These are phyloP conservation scores for Funneliformis caledonium DNA, from an alignment of 371 early-diverging fungal genomes.

Conservation along the genomic window DNA sequence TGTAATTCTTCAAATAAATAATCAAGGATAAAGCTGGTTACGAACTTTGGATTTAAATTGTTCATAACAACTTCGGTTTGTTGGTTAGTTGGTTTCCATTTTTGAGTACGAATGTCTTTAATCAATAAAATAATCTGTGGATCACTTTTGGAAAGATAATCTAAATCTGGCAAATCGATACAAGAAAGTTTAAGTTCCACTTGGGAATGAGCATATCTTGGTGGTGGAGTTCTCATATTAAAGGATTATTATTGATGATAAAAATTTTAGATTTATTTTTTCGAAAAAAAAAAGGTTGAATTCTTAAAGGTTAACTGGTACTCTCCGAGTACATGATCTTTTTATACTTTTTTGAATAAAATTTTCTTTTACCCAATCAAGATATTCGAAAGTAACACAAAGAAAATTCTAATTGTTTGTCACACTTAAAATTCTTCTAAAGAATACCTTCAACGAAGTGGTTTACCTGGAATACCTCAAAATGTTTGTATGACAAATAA, in stretches of 20 bases:
- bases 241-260: neutral
- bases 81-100: constrained; percentile 26
- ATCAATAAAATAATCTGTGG: constrained; percentile 48
- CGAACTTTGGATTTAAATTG: constrained; percentile 54
- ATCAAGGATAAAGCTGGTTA: constrained; percentile 49
- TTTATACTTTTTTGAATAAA: no score
- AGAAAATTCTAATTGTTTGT: no score
- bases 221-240: neutral
- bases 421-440: no score
- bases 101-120: constrained; percentile 44
- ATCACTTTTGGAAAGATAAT: constrained; percentile 49
- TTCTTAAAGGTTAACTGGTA: neutral
- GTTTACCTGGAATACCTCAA: no score
- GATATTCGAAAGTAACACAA: no score
- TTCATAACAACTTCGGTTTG: constrained; percentile 55
- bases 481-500: no score
- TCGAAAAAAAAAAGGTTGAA: neutral
- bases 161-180: constrained; percentile 47
- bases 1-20: constrained; percentile 59
- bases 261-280: neutral
- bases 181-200: constrained; percentile 27
- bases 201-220: constrained; percentile 24
- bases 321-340: no score
- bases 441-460: no score
- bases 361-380: no score